Evolutionary conservation across 768 basidiomycete genomes (phyloP), one percentile per base, ranked within the genome.

Genomic region (Lepiota subincarnata): DNA sequence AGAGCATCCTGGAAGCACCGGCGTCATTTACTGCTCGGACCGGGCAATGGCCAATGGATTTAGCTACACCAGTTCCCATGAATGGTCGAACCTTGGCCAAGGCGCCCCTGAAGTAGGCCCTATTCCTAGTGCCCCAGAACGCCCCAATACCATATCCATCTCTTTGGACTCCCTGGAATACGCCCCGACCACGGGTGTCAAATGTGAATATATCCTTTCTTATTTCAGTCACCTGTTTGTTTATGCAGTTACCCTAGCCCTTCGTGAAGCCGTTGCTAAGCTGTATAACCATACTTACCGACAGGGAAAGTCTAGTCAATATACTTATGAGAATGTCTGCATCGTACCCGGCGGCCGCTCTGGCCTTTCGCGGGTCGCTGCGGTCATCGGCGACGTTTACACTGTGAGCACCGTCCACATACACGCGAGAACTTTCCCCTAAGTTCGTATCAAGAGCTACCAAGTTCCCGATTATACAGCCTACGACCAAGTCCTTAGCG

Each of bases 31-130:
- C 66, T 94, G 92, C 68, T 92, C 89, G 1, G 90, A 94, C 64
- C 84, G 93, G 55, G 90, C 93, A n/a, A 91, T 92, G 74, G 92
- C 92, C 10, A 96, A 97, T 64, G 94, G 94, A 7, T 97, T 93
- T 74, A 85, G 73, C 58, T 89, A 90, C 60, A 80, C 87, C 55
- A 73, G 75, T 59, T 84, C 83, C 12, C 85, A 90, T 62, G 84
- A 86, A 58, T 93, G 92, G 91, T 79, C 88, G 4, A 92, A 92
- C 64, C 76, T 92, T 8, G 95, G 94, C n/a, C 92, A 95, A 70
- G 91, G 89, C 39, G 90, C 91, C 13, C 92, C 92, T 6, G 92
- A 93, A 69, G 87, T 92, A 3, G 93, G 93, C 0, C 82, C 81
- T 2, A 83, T 95, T 41, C 92, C 92, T 8, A 79, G 81, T 52